Conservation (phyloP, 306 rosid genomes). For the Comarum palustre region DNA sequence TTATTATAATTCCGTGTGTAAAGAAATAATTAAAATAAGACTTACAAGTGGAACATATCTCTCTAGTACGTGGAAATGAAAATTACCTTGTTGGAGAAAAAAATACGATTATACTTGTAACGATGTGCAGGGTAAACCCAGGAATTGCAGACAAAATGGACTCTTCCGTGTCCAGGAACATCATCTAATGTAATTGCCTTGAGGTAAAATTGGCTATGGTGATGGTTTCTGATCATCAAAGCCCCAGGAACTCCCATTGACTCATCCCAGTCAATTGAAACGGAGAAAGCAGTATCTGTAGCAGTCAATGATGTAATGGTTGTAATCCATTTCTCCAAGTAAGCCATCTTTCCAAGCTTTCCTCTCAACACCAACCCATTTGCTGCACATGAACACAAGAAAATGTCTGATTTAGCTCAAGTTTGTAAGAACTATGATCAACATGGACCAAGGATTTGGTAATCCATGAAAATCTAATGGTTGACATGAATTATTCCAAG, state of each 20-base stretch:
- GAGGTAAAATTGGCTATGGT: conserved; percentile 72
- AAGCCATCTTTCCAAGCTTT: conserved; percentile 53
- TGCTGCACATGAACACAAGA: conserved; percentile 25
- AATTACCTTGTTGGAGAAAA: conserved; percentile 74
- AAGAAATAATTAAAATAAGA: neutral
- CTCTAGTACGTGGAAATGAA: neutral
- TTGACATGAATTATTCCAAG: neutral
- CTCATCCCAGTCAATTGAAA: conserved; percentile 72
- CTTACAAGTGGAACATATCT: neutral
- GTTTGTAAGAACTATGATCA: neutral
- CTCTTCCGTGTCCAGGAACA: conserved; percentile 56
- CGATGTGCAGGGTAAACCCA: conserved; percentile 89
- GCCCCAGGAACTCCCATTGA: conserved; percentile 77
- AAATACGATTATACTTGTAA: conserved; percentile 58
- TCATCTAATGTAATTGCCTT: conserved; percentile 59
- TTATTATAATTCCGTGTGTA: neutral
- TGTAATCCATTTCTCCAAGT: conserved; percentile 68
- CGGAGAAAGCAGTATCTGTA: conserved; percentile 39
- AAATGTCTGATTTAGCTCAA: neutral
- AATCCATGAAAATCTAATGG: neutral
- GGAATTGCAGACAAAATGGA: conserved; percentile 77
- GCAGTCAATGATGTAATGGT: conserved; percentile 40
- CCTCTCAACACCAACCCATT: conserved; percentile 33
- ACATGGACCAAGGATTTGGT: neutral
- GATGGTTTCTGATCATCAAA: conserved; percentile 54